Base-by-base conservation (phyloP, 257 asterid genomes). In the Jacaranda copaia region DNA sequence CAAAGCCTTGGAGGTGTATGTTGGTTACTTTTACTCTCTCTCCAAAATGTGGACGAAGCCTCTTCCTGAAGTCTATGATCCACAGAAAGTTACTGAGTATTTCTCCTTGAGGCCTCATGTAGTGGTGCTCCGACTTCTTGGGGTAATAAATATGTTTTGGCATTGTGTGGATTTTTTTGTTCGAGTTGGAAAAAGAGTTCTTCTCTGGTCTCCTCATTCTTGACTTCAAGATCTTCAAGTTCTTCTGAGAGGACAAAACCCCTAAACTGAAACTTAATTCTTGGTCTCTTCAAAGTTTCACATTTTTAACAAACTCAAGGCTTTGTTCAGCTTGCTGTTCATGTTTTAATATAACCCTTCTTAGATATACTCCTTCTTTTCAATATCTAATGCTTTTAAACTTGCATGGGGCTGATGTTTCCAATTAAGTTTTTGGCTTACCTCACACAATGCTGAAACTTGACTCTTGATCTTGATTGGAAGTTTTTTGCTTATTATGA, bases 101-200 rank as follows among this genome's bases (percentile, higher is more conserved):
- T 95, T 95, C 86, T 80, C 79, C 74, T 82, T 91, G 91, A 87
- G 98, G 87, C 99, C 99, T 49, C 99, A 95, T 79, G 80, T 95
- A 46, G 96, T 93, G 79, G 89, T 87, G 59, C 85, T 95, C 70
- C 92, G 99, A 61, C 88, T 95, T 70, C 85, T 95, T 70, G 97
- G 93, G 99, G 99, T 95, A 89, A 68, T 72, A 56, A 19, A 35
- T 49, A 35, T 58, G 62, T 70, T 25, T 48, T 43, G 7, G 6
- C 72, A 75, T 55, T 52, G 19, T 74, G 70, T 53, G 58, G 19
- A 49, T 57, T 66, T 67, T 62, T 4, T 58, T 36, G 35, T 65
- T 77, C 9, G 5, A 60, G 49, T 57, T 13, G 32, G 20, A 57
- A 57, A 19, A 20, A 8, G 25, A 39, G 18, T 65, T 12, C 48